Conservation (phyloP, 495 filamentous ascomycete species). For the Hypoxylon fuscum region DNA sequence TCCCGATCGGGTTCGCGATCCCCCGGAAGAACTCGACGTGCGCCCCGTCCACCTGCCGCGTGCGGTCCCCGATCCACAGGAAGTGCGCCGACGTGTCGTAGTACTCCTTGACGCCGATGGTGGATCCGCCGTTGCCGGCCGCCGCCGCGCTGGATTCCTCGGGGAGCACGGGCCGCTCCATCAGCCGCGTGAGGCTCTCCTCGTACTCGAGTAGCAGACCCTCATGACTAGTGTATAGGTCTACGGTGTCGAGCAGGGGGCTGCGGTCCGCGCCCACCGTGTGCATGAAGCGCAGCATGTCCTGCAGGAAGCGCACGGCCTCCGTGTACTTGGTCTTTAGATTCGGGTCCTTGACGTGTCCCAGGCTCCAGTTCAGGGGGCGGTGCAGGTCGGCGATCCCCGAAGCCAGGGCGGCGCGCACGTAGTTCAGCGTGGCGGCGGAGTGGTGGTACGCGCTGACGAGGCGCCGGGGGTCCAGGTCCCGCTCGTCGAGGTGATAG, state of each 20-base stretch:
- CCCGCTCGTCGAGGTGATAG: constrained; percentile 73
- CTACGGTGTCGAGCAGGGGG: constrained; percentile 88
- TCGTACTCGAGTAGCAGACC: constrained; percentile 96
- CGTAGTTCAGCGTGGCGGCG: constrained; percentile 89
- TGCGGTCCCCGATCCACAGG: constrained; percentile 97
- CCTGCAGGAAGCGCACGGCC: constrained; percentile 86
- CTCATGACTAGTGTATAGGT: constrained; percentile 95
- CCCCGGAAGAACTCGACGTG: constrained; percentile 98
- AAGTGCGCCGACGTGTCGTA: constrained; percentile 97
- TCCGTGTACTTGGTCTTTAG: constrained; percentile 84
- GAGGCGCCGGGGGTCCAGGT: constrained; percentile 81
- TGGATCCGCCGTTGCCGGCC: constrained; percentile 10
- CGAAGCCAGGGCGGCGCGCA: constrained; percentile 81
- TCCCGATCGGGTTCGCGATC: constrained; percentile 91
- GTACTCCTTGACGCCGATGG: constrained; percentile 58
- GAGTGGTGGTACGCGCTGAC: constrained; percentile 96
- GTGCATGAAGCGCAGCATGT: constrained; percentile 93
- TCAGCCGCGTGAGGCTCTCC: constrained; percentile 78
- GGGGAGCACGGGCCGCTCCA: constrained; percentile 67
- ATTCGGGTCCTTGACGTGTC: constrained; percentile 85
- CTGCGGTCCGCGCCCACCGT: constrained; percentile 90
- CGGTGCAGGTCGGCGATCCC: constrained; percentile 94
- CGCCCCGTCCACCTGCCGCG: constrained; percentile 87
- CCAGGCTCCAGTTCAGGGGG: constrained; percentile 92
- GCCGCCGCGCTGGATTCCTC: constrained; percentile 13